Evolutionary conservation across 495 filamentous ascomycete genomes (phyloP), one percentile per base, ranked within the genome.

Genomic region (Aspergillus baeticus): DNA sequence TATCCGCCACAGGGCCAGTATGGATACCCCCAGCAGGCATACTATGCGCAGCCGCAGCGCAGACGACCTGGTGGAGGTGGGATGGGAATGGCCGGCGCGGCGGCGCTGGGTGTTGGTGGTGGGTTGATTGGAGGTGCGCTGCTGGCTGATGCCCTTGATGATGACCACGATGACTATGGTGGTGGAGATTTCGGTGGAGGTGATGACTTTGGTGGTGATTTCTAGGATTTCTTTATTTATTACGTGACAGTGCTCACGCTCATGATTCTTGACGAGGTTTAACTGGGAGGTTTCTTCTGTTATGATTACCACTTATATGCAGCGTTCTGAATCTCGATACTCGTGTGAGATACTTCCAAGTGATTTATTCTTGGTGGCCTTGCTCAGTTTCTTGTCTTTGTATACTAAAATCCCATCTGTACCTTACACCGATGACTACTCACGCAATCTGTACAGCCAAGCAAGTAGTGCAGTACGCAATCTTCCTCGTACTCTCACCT

Each of bases 51-150:
- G 36, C 42, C 51, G 51, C 41, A 46, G 52, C 29, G 44, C 5
- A 20, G 29, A 6, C 35, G 39, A 2, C 26, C 26, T 29, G 53
- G 53, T 31, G 53, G 53, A 1, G 79, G 77, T 38, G 85, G 87
- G 0, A 78, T 90, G 76, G 89, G 87, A 18, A 75, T 75, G 39
- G 82, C 76, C 1, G 88, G 88, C 42, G 88, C 82, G 22, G 88
- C 87, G 8, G 90, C 89, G 15, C 69, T 93, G 56, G 90, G 90
- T 68, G 64, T 90, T 8, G 90, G 89, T 43, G 90, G 85, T 52
- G 90, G 90, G 51, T 57, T 95, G 62, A 37, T 92, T 3, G 90
- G 89, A 56, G 90, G 89, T 10, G 72, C 77, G 59, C 44, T 92
- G 65, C 64, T 95, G 37, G 87, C 78, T 3, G 80, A 88, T 63